These are phyloP conservation scores for Aspergillus brasiliensis DNA, from an alignment of 2,329 filamentous ascomycete genomes.

Conservation along the genomic window DNA sequence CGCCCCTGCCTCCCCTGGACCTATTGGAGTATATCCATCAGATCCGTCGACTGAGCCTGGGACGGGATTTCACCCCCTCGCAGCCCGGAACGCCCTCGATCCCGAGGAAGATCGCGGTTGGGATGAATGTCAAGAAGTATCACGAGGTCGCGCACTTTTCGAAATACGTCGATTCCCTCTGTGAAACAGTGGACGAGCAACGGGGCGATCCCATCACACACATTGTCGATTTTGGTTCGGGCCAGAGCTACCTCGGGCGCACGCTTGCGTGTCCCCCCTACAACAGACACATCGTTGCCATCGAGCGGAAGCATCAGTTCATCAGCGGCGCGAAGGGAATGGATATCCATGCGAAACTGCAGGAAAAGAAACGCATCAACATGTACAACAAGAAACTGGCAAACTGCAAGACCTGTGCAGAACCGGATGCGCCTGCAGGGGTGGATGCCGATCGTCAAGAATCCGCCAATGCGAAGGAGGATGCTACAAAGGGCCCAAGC, in stretches of 20 bases:
- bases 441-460: not conserved
- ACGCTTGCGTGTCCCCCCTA: constrained; percentile 84
- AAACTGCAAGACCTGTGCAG: constrained; percentile 26
- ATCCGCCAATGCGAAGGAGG: not conserved
- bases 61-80: constrained; percentile 58
- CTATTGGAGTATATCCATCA: constrained; percentile 72
- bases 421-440: constrained; percentile 13
- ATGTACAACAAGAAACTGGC: constrained; percentile 76
- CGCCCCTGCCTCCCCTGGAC: constrained; percentile 51
- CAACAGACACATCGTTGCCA: constrained; percentile 82
- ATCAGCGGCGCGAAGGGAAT: constrained; percentile 81
- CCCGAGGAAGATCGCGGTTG: constrained; percentile 73
- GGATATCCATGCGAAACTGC: constrained; percentile 78
- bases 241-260: constrained; percentile 92
- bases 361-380: constrained; percentile 70
- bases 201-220: constrained; percentile 66
- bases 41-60: constrained; percentile 70
- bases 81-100: constrained; percentile 51
- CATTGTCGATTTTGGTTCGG: constrained; percentile 93
- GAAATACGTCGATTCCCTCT: constrained; percentile 74
- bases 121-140: constrained; percentile 95
- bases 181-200: constrained; percentile 55
- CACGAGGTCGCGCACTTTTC: constrained; percentile 93
- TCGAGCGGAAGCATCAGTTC: constrained; percentile 84
- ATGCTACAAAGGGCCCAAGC: constrained; percentile 9